Conservation (phyloP, 441 rosid species). For the Gossypium davidsonii region DNA sequence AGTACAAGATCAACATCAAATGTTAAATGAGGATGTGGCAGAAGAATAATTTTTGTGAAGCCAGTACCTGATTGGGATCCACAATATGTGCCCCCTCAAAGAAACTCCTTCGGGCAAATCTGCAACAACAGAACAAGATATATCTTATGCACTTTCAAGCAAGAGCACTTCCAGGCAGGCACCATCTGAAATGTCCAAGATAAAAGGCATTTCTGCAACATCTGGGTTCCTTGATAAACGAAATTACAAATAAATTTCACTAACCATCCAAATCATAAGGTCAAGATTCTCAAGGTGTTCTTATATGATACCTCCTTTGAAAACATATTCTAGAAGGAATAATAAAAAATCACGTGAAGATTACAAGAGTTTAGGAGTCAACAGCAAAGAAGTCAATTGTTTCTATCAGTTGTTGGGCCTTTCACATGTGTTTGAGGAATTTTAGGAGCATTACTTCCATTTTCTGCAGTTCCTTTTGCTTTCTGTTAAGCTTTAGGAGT, state of each 20-base stretch:
- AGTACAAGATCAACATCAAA: constrained; percentile 11
- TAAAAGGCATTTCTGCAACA: background rate
- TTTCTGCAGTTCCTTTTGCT: background rate
- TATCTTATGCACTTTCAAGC: constrained; percentile 5
- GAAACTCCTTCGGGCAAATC: constrained; percentile 57
- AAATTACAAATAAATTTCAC: background rate
- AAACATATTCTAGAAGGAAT: background rate
- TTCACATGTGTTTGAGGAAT: background rate
- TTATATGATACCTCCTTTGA: background rate
- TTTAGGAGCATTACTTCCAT: background rate
- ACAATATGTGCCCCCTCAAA: constrained; percentile 93
- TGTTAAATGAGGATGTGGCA: background rate
- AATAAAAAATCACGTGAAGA: background rate
- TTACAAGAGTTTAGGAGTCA: background rate
- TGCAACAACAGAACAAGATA: constrained; percentile 19
- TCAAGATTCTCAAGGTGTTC: background rate
- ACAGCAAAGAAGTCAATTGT: background rate
- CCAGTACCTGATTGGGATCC: constrained; percentile 72
- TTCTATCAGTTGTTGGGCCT: background rate
- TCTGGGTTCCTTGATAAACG: background rate
- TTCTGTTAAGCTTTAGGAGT: background rate
- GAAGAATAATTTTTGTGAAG: background rate
- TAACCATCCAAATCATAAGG: background rate
- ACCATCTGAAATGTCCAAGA: background rate
- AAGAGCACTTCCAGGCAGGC: background rate